Evolutionary conservation across 2,329 filamentous ascomycete genomes (phyloP).

Genomic region (Ophiostoma pallidulum): DNA sequence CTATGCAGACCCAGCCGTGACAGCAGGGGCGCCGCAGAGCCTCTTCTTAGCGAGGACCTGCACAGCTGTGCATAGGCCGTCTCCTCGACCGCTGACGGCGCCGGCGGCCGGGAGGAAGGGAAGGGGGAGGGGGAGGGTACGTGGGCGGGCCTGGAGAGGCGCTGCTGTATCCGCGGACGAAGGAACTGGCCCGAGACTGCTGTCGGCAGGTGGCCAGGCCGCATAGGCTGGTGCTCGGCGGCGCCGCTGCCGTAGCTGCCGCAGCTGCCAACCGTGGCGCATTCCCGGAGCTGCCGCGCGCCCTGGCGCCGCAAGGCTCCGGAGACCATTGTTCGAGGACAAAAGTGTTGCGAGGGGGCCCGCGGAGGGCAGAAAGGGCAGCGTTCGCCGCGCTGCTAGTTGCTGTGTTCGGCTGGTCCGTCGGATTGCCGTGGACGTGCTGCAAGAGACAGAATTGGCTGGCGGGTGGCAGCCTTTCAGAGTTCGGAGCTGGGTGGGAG

Average conservation of each 20-base stretch:
- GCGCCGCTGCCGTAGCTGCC: neutral
- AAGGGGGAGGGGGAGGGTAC: neutral
- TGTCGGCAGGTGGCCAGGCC: neutral
- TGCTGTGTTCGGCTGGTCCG: too few relatives aligned
- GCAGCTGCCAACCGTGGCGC: slow-evolving; percentile 3
- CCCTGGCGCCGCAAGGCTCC: slow-evolving; percentile 15
- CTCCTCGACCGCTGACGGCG: neutral
- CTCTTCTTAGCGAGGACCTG: too few relatives aligned
- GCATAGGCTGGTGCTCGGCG: neutral
- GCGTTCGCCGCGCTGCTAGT: too few relatives aligned
- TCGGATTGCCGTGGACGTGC: too few relatives aligned
- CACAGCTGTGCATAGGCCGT: too few relatives aligned
- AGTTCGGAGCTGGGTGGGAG: too few relatives aligned
- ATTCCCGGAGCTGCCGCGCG: slow-evolving; percentile 15
- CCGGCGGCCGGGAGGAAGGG: neutral
- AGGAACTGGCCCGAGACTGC: neutral
- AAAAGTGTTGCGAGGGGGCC: neutral
- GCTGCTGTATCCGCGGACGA: slow-evolving; percentile 6
- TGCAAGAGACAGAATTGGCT: too few relatives aligned
- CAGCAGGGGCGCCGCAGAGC: too few relatives aligned
- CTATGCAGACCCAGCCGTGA: neutral
- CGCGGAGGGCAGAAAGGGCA: neutral
- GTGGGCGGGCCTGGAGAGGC: neutral
- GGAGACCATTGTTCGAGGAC: slow-evolving; percentile 12
- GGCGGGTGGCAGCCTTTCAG: too few relatives aligned